These are phyloP conservation scores for Syzygium aqueum DNA, from an alignment of 345 rosid genomes.

Conservation along the genomic window DNA sequence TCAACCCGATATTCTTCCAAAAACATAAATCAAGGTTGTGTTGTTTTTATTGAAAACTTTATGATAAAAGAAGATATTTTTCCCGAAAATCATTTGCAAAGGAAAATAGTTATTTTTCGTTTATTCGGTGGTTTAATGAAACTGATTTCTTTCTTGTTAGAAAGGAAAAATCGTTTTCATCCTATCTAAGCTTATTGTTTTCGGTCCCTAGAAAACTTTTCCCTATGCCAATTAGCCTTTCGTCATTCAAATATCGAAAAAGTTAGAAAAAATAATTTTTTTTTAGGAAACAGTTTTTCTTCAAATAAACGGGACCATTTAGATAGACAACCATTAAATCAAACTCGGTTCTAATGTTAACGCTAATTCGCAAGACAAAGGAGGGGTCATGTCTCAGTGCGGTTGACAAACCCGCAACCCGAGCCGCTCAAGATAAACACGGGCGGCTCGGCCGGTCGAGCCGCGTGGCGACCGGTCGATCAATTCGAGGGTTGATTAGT, in stretches of 20 bases:
- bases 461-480: not conserved
- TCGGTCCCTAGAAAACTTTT: not conserved
- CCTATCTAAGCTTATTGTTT: fast-evolving
- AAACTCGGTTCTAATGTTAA: not conserved
- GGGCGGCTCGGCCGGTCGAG: not conserved
- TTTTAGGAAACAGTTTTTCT: fast-evolving
- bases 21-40: fast-evolving
- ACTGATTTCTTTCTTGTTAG: not conserved
- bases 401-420: fast-evolving
- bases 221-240: fast-evolving
- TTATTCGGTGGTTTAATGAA: not conserved
- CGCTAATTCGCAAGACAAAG: not conserved
- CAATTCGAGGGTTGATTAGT: not conserved
- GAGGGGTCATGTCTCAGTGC: not conserved
- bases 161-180: not conserved
- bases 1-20: too few relatives aligned
- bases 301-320: too few relatives aligned
- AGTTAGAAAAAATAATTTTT: too few relatives aligned
- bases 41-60: not conserved
- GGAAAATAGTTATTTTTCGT: too few relatives aligned
- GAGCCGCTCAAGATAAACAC: not conserved
- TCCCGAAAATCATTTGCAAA: too few relatives aligned
- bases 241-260: not conserved
- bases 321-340: not conserved
- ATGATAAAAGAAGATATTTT: too few relatives aligned